Evolutionary conservation across 305 asterid species (phyloP), one percentile per base, ranked within the genome.

Genomic region (Fraxinus floribunda): DNA sequence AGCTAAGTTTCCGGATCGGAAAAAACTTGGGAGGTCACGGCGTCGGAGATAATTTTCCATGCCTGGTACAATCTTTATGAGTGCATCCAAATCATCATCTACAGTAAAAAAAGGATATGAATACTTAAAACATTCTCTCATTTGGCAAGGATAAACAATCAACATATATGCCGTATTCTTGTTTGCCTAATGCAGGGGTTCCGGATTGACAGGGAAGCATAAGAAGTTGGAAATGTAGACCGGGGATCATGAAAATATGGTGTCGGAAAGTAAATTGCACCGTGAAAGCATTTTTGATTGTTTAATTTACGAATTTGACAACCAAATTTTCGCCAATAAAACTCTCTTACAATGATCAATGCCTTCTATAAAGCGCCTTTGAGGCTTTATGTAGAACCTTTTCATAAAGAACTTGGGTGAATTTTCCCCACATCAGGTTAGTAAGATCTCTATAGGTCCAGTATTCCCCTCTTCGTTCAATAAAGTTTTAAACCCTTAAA

Each of bases 11-110:
- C 80, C 85, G 0, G 82, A 74, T 22, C 91, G 85, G 83, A 88
- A 88, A 64, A 93, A 89, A 6, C 86, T 70, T 18, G 97, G 98
- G 35, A 94, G 86, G 72, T 93, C 97, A 16, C 97, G 89, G 1
- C 89, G 90, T 72, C 98, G 83, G 72, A 93, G 93, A 78, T 89
- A 88, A 55, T 81, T 64, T 79, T 89, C 95, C 85, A 89, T 90
- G 71, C 97, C 95, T 0, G 92, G 90, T 5, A 93, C 86, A 82
- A 88, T 84, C 84, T 83, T 89, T 78, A 92, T 84, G 38, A 82
- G 75, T 4, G 8, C 73, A 71, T 91, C 97, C 91, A 94, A 81
- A 71, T 94, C 92, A 78, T 86, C 80, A 52, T 89, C 92, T 90
- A 70, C 82, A 73, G 34, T 41, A n/a, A 34, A 62, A 39, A 30